These are phyloP conservation scores for Alternaria arborescens DNA, from an alignment of 2,329 filamentous ascomycete genomes.

Conservation along the genomic window DNA sequence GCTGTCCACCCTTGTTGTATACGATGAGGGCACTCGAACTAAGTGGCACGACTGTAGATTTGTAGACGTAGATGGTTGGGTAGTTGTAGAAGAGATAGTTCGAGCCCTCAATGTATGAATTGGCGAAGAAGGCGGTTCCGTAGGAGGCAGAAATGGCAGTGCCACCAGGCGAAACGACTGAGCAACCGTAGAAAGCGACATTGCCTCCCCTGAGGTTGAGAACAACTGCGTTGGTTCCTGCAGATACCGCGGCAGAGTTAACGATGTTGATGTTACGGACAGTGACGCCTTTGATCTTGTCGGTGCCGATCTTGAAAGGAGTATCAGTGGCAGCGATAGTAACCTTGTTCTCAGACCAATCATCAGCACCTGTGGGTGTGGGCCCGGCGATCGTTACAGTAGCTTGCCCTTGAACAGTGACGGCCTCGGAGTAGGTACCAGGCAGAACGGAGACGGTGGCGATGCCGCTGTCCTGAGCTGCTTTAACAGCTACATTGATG, in stretches of 20 bases:
- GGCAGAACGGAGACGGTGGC: constrained; percentile 57
- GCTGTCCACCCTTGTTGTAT: constrained; percentile 51
- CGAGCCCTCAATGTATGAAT: constrained; percentile 57
- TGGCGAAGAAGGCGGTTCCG: constrained; percentile 53
- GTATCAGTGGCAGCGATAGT: constrained; percentile 40
- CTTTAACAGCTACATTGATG: constrained; percentile 56
- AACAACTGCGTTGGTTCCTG: constrained; percentile 29
- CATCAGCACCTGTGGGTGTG: constrained; percentile 32
- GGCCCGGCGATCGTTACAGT: constrained; percentile 55
- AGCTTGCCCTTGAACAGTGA: constrained; percentile 53
- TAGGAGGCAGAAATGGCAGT: constrained; percentile 38
- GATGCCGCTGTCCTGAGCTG: constrained; percentile 53
- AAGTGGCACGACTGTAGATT: constrained; percentile 54
- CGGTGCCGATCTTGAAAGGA: constrained; percentile 43
- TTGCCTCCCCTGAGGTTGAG: constrained; percentile 51
- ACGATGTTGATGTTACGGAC: constrained; percentile 54
- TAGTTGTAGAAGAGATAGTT: constrained; percentile 56
- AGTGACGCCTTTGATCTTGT: constrained; percentile 44
- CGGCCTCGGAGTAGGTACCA: constrained; percentile 57
- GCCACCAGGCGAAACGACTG: constrained; percentile 53
- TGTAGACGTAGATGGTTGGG: constrained; percentile 55
- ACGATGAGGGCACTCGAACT: constrained; percentile 47
- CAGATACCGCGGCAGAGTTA: constrained; percentile 36
- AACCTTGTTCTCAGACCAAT: constrained; percentile 52
- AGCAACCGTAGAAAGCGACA: constrained; percentile 57